Percentiles rank a stretch among this genome's conserved stretches.
These are phyloP conservation scores for Symbiodinium natans DNA, from an alignment of 73 alveolate genomes.

Conservation along the genomic window DNA sequence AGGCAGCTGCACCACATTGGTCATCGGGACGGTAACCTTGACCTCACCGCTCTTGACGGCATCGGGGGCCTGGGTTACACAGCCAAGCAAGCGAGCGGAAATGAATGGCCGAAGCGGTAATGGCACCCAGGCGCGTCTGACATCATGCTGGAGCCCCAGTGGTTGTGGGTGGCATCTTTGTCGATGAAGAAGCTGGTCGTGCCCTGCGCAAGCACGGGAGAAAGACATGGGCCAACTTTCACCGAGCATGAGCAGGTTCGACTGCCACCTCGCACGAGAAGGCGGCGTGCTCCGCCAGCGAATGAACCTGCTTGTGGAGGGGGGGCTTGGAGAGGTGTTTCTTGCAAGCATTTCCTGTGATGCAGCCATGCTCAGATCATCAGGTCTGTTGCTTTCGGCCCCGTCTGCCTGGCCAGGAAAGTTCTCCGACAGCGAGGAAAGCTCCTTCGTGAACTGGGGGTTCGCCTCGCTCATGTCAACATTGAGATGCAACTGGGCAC, in stretches of 20 bases:
- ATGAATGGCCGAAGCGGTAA: no score
- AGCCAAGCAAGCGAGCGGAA: no score
- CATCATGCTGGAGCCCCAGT: slow-evolving; percentile 87
- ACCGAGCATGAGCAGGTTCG: no score
- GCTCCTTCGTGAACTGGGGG: slow-evolving; percentile 78
- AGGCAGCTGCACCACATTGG: slow-evolving; percentile 45
- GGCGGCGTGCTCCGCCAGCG: slow-evolving; percentile 91
- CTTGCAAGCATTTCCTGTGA: not conserved
- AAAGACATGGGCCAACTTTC: no score
- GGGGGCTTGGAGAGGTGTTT: not conserved
- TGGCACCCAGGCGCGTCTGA: slow-evolving; percentile 50
- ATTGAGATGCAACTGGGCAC: no score
- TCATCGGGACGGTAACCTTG: slow-evolving; percentile 63
- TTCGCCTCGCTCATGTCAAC: slow-evolving; percentile 19
- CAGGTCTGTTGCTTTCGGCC: no score
- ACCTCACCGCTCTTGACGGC: slow-evolving; percentile 85
- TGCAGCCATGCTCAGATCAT: no score
- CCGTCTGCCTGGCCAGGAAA: slow-evolving; percentile 83
- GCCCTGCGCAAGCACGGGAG: slow-evolving; percentile 10
- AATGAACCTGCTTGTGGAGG: slow-evolving; percentile 27
- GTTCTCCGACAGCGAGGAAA: slow-evolving; percentile 6
- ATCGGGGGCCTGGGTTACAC: not conserved
- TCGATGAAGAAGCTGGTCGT: slow-evolving; percentile 88
- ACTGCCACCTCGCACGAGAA: slow-evolving; percentile 45
- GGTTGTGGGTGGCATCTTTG: slow-evolving; percentile 87